These are phyloP conservation scores for Blastocystis sp. DNA, from an alignment of 352 stramenopile genomes.

Conservation along the genomic window DNA sequence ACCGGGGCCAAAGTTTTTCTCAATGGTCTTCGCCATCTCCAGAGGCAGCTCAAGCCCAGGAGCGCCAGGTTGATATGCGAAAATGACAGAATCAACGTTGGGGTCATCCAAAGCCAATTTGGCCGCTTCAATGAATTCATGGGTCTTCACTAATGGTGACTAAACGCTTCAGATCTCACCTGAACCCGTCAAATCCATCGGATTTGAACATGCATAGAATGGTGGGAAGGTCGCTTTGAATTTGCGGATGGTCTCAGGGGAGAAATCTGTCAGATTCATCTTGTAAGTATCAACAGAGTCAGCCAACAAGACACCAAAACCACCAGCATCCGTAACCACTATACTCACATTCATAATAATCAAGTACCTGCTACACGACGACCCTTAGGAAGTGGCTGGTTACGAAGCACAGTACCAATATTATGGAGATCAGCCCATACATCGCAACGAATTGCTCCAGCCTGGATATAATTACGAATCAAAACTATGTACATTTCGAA, in stretches of 20 bases:
- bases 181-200: conserved; percentile 34
- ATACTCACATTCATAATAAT: neutral
- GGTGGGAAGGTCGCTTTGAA: conserved; percentile 32
- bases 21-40: conserved; percentile 56
- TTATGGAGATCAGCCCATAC: conserved; percentile 51
- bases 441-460: conserved; percentile 29
- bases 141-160: conserved; percentile 4
- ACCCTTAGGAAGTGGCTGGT: conserved; percentile 39
- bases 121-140: conserved; percentile 48
- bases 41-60: conserved; percentile 30
- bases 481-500: neutral
- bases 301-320: conserved; percentile 43
- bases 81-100: conserved; percentile 55
- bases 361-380: neutral
- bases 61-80: conserved; percentile 48
- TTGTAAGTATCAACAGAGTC: conserved; percentile 55
- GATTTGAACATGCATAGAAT: conserved; percentile 48
- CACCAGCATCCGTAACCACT: conserved; percentile 50
- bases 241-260: conserved; percentile 32
- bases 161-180: neutral
- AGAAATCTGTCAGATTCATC: conserved; percentile 60
- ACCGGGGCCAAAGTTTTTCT: conserved; percentile 43
- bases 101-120: conserved; percentile 37
- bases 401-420: conserved; percentile 51
- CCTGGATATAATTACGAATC: neutral